Conservation (phyloP, 2,329 filamentous ascomycete genomes). For the Aquanectria penicillioides region DNA sequence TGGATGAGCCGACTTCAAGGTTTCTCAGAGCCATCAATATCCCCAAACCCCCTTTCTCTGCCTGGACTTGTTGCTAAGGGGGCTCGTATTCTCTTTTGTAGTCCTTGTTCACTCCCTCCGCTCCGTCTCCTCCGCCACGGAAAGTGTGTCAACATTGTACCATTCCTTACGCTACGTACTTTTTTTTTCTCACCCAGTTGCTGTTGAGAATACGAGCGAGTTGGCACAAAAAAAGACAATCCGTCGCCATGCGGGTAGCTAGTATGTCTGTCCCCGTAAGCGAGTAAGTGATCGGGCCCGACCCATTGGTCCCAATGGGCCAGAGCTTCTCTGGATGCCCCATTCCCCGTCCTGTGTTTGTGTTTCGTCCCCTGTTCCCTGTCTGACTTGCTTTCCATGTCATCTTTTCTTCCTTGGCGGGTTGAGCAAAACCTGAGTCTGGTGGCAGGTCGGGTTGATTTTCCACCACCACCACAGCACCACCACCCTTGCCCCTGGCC, state of each 20-base stretch:
- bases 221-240: constrained; percentile 34
- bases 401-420: constrained; percentile 5
- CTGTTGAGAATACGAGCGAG: constrained; percentile 36
- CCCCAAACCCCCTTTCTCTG: constrained; percentile 2
- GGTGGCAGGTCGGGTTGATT: neutral
- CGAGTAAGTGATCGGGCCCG: constrained; percentile 32
- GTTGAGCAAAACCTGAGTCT: neutral
- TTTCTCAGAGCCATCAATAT: constrained; percentile 1
- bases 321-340: constrained; percentile 19
- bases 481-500: neutral
- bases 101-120: constrained; percentile 3
- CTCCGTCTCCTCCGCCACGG: neutral
- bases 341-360: constrained; percentile 23
- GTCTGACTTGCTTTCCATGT: constrained; percentile 12
- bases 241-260: no score
- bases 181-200: neutral
- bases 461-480: neutral
- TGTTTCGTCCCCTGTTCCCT: constrained; percentile 35
- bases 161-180: no score
- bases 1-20: neutral
- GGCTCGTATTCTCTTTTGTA: constrained; percentile 8
- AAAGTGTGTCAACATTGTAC: no score
- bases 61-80: neutral
- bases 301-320: constrained; percentile 31
- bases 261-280: constrained; percentile 19